These are phyloP conservation scores for Globisporangium okanoganense DNA, from an alignment of 352 stramenopile species.

Conservation along the genomic window DNA sequence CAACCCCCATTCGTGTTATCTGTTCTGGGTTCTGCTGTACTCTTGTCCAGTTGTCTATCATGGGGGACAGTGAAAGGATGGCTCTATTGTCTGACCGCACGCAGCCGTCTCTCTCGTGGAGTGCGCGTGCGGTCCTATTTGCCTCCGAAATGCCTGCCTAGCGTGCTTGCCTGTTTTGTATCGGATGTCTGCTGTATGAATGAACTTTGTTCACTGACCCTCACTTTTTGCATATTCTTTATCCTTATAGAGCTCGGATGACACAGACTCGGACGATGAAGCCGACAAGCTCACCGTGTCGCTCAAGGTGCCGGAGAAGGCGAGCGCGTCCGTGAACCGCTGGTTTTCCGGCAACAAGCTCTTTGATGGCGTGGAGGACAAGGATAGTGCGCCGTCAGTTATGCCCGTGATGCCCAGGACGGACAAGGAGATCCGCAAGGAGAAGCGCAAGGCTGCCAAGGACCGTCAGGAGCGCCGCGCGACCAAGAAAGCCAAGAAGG, in stretches of 20 bases:
- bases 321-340: constrained; percentile 64
- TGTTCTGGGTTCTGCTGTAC: constrained; percentile 87
- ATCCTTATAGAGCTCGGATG: constrained; percentile 72
- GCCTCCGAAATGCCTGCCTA: constrained; percentile 51
- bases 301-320: constrained; percentile 78
- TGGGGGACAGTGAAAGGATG: constrained; percentile 76
- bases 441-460: constrained; percentile 95
- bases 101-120: constrained; percentile 20
- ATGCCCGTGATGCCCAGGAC: constrained; percentile 94
- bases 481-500: constrained; percentile 75
- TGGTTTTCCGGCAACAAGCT: constrained; percentile 87
- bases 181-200: neutral
- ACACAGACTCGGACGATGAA: constrained; percentile 51
- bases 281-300: constrained; percentile 62
- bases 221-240: neutral
- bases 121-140: constrained; percentile 65
- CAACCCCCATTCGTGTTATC: constrained; percentile 88
- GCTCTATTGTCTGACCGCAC: constrained; percentile 81
- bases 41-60: constrained; percentile 91
- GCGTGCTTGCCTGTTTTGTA: constrained; percentile 1
- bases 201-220: neutral
- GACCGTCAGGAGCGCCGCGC: constrained; percentile 88
- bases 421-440: constrained; percentile 97
- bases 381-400: constrained; percentile 26
- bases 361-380: constrained; percentile 71